Evolutionary conservation across 1,284 basidiomycete genomes (phyloP).

Genomic region (Sporisorium scitamineum): DNA sequence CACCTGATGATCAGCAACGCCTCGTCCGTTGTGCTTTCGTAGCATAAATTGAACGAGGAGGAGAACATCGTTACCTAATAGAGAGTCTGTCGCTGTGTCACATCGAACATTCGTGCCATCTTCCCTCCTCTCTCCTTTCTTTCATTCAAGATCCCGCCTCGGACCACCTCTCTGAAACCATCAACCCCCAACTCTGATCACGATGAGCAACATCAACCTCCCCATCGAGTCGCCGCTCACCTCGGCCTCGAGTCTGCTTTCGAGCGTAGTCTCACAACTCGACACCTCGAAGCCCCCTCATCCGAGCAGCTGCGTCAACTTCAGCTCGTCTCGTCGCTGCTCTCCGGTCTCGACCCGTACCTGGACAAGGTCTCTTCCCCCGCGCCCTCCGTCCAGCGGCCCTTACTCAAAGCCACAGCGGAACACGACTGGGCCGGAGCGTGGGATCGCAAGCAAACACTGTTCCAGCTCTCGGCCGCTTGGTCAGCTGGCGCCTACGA

Average conservation of each 20-base stretch:
- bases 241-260: slow-evolving; percentile 39
- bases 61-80: background rate
- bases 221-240: slow-evolving; percentile 49
- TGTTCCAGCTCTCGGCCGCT: slow-evolving; percentile 38
- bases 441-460: slow-evolving; percentile 29
- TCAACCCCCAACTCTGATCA: background rate
- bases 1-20: slow-evolving; percentile 24
- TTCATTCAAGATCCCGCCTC: background rate
- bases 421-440: slow-evolving; percentile 53
- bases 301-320: slow-evolving; percentile 30
- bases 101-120: background rate
- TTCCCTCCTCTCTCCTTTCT: background rate
- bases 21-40: too few species aligned
- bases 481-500: slow-evolving; percentile 59
- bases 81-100: background rate
- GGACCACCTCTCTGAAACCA: background rate
- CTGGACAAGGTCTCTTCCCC: slow-evolving; percentile 43
- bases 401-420: slow-evolving; percentile 49
- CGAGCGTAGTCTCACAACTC: slow-evolving; percentile 24
- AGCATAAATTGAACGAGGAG: too few species aligned
- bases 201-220: slow-evolving; percentile 33
- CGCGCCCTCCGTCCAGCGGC: slow-evolving; percentile 35
- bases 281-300: slow-evolving; percentile 8
- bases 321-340: slow-evolving; percentile 35
- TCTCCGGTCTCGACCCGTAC: slow-evolving; percentile 50